Evolutionary conservation across 1,139 yeast species (phyloP), one percentile per base, ranked within the genome.

Genomic region (Geotrichum restrictum): DNA sequence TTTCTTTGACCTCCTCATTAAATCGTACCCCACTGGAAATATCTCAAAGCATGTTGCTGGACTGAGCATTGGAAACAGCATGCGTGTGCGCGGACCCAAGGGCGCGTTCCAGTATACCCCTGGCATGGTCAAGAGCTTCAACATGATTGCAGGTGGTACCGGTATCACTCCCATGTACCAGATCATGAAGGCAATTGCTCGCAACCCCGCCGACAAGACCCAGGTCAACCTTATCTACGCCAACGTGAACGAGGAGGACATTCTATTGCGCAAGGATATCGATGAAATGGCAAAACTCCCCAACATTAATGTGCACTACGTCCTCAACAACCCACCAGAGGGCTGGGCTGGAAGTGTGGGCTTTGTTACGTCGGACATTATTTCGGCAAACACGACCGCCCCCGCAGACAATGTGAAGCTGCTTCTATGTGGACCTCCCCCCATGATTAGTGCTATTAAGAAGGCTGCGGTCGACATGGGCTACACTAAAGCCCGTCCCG

Each of bases 111-210:
- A 81, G 56, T 88, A 89, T 73, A 75, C 81, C 53, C 88, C 95
- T 60, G 88, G 87, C 71, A 83, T 84, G 80, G 82, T 79, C 60
- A 74, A 78, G 56, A 76, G 79, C 53, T 78, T 87, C 61, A 85
- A 85, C 55, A 88, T 91, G 88, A 82, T 91, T 62, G 96, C 96
- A 42, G 96, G 95, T 61, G 98, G 98, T 64, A 84, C 95, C 44
- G 96, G 95, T 60, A 85, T 89, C 62, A 84, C 96, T 33, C 96
- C 96, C 61, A 86, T 89, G 81, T 85, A 83, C 70, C 96, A 88
- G 74, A 84, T 89, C 65, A 79, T 89, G 61, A 82, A 83, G 62
- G 88, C 88, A 48, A 82, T 89, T 60, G 81, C 85, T 62, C 74
- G 76, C 58, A 81, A 86, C 64, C 89, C 94, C 24, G 75, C 75